These are phyloP conservation scores for Kingdonia uniflora DNA, from an alignment of 164 flowering plant genomes.

Conservation along the genomic window DNA sequence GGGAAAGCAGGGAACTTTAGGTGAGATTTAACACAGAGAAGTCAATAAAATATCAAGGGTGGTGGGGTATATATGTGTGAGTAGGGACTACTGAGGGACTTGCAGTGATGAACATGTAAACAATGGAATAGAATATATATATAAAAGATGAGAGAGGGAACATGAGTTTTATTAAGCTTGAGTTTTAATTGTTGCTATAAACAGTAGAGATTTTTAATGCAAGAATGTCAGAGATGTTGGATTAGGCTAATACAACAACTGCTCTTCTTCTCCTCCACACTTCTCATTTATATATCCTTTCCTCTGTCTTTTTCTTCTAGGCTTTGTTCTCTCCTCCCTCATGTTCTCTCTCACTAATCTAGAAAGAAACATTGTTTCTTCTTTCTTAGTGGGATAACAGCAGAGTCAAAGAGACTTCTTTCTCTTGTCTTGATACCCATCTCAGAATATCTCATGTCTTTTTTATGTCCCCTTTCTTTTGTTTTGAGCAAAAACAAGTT, in stretches of 20 bases:
- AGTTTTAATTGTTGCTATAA: no score
- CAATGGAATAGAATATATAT: background rate
- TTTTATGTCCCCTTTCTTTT: slow-evolving; percentile 2
- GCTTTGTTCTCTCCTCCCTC: background rate
- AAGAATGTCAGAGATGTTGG: slow-evolving; percentile 18
- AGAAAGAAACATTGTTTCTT: slow-evolving; percentile 6
- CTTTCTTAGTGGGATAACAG: background rate
- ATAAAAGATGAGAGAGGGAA: slow-evolving; percentile 9
- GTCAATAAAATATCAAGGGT: no score
- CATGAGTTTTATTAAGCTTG: slow-evolving; percentile 7
- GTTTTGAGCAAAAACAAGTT: slow-evolving; percentile 11
- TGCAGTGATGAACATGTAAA: slow-evolving; percentile 3
- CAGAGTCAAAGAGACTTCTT: slow-evolving; percentile 7
- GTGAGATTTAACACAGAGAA: no score
- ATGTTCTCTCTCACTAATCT: slow-evolving; percentile 2
- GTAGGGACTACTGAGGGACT: slow-evolving; percentile 2
- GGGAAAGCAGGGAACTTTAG: background rate
- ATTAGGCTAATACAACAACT: slow-evolving; percentile 11
- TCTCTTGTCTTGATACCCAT: slow-evolving; percentile 11
- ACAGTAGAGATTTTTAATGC: slow-evolving; percentile 3
- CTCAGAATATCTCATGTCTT: slow-evolving; percentile 9
- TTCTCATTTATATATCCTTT: background rate
- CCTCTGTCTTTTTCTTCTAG: slow-evolving; percentile 10
- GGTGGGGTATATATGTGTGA: no score
- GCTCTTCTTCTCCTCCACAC: background rate